These are phyloP conservation scores for Pichia paraexigua DNA, from an alignment of 805 yeast genomes.

Conservation along the genomic window DNA sequence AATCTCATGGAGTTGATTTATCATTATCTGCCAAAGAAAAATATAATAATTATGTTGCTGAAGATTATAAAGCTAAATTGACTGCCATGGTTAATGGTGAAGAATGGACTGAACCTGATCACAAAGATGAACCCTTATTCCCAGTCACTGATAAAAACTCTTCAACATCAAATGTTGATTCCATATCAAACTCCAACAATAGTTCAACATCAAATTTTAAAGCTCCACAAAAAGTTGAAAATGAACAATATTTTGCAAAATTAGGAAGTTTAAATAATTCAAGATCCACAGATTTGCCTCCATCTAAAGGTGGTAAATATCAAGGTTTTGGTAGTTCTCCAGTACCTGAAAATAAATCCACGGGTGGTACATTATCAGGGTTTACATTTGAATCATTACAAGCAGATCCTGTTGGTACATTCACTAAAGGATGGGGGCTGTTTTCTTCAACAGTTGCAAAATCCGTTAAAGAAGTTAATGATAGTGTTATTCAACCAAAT, in stretches of 20 bases:
- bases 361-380: conserved; percentile 39
- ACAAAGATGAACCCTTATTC: conserved; percentile 34
- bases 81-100: conserved; percentile 68
- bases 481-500: conserved; percentile 86
- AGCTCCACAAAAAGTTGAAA: conserved; percentile 38
- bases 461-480: conserved; percentile 79
- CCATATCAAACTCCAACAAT: neutral
- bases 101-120: conserved; percentile 61
- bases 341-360: conserved; percentile 24
- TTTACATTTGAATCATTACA: conserved; percentile 65
- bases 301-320: conserved; percentile 90
- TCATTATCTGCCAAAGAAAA: conserved; percentile 60
- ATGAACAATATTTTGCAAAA: conserved; percentile 75
- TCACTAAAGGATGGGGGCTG: conserved; percentile 89
- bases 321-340: conserved; percentile 88
- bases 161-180: neutral
- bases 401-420: conserved; percentile 83
- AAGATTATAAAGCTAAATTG: conserved; percentile 80
- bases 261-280: conserved; percentile 65
- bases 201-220: neutral
- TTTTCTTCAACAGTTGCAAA: conserved; percentile 80
- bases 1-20: conserved; percentile 60
- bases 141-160: conserved; percentile 23
- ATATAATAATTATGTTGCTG: conserved; percentile 88
- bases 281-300: conserved; percentile 75